Evolutionary conservation across 2,329 filamentous ascomycete species (phyloP).

Genomic region (Corynespora cassiicola): DNA sequence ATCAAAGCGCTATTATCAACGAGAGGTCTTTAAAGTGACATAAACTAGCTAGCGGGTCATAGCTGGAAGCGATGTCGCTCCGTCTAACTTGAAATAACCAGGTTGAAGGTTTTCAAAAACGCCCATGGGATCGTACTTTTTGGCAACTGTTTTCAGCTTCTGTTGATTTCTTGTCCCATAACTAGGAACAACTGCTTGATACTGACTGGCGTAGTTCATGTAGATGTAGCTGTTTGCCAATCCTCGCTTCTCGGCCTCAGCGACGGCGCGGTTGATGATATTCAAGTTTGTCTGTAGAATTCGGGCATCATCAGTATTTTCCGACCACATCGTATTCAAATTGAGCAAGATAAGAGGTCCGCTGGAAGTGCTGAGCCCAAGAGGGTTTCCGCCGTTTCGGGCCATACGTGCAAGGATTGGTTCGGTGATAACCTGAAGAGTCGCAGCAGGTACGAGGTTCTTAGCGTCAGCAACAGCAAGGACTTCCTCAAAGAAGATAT

Average conservation of each 20-base stretch:
- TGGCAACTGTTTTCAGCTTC: constrained; percentile 40
- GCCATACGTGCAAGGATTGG: constrained; percentile 27
- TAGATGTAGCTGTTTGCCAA: constrained; percentile 45
- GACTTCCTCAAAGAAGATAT: constrained; percentile 32
- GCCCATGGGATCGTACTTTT: constrained; percentile 48
- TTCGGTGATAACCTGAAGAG: constrained; percentile 35
- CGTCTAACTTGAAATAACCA: constrained; percentile 54
- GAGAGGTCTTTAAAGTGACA: too few relatives aligned
- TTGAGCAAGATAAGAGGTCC: constrained; percentile 28
- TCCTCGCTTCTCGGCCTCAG: constrained; percentile 11
- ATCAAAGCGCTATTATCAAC: too few relatives aligned
- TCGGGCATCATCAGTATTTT: constrained; percentile 26
- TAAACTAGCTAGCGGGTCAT: too few relatives aligned
- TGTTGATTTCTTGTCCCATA: constrained; percentile 50
- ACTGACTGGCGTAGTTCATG: constrained; percentile 56
- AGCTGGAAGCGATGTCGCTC: too few relatives aligned
- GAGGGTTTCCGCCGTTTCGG: constrained; percentile 33
- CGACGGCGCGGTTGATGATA: constrained; percentile 15
- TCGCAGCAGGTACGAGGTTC: constrained; percentile 22
- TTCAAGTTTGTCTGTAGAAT: constrained; percentile 23
- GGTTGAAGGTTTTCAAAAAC: constrained; percentile 51
- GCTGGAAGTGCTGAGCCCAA: constrained; percentile 27
- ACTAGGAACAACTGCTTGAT: constrained; percentile 49
- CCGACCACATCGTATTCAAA: constrained; percentile 25
- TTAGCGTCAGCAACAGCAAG: constrained; percentile 19